Percentiles rank a stretch among this genome's conserved stretches.
These are phyloP conservation scores for Stachybotrys echinatus DNA, from an alignment of 2,329 filamentous ascomycete genomes.

Conservation along the genomic window DNA sequence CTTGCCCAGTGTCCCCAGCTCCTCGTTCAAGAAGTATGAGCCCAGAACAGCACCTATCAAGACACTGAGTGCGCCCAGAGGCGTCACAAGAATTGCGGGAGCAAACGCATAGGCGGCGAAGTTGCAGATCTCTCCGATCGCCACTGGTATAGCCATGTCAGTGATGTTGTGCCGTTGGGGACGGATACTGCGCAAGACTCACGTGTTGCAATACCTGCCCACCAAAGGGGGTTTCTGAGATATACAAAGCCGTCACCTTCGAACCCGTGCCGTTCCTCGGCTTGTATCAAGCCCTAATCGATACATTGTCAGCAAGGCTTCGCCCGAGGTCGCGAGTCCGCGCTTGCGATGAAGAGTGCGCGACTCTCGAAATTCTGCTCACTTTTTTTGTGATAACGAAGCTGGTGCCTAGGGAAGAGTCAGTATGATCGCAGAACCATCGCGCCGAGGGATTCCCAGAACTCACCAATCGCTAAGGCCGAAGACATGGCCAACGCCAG, in stretches of 20 bases:
- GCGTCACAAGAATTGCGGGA: slow-evolving; percentile 96
- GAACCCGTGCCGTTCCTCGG: slow-evolving; percentile 87
- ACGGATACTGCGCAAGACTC: slow-evolving; percentile 29
- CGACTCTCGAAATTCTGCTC: slow-evolving; percentile 11
- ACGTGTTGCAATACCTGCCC: slow-evolving; percentile 89
- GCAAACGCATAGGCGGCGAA: slow-evolving; percentile 98
- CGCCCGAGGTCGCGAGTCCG: too few species aligned
- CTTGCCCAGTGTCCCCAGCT: slow-evolving; percentile 84
- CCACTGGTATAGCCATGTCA: slow-evolving; percentile 54
- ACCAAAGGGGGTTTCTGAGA: slow-evolving; percentile 92
- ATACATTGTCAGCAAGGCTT: not conserved
- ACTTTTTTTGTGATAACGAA: slow-evolving; percentile 99
- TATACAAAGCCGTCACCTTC: slow-evolving; percentile 96
- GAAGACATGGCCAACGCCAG: slow-evolving; percentile 70
- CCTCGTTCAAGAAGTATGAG: slow-evolving; percentile 89
- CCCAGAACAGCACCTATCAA: slow-evolving; percentile 92
- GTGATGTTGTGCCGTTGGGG: slow-evolving; percentile 1
- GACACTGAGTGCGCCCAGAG: slow-evolving; percentile 87
- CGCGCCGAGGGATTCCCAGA: slow-evolving; percentile 1
- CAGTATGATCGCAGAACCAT: slow-evolving; percentile 12
- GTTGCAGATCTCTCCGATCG: slow-evolving; percentile 89
- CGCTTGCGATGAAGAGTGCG: not conserved
- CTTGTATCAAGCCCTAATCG: slow-evolving; percentile 76
- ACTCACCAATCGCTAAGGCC: slow-evolving; percentile 69
- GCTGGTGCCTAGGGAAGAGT: slow-evolving; percentile 63